Conservation (phyloP, 2,329 filamentous ascomycete species). For the Pseudogymnoascus sp. region DNA sequence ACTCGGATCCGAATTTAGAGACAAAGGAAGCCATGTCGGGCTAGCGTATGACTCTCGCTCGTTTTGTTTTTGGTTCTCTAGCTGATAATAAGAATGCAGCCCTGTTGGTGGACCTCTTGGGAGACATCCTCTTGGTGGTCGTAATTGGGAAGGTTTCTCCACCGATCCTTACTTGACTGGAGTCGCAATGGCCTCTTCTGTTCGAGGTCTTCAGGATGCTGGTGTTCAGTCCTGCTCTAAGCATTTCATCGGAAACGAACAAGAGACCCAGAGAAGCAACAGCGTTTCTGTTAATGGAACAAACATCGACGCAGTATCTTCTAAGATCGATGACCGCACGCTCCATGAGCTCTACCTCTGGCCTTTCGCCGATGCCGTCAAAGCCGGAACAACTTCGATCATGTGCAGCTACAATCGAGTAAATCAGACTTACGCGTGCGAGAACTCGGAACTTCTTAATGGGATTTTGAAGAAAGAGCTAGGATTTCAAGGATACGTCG, state of each 20-base stretch:
- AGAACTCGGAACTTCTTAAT: conserved; percentile 39
- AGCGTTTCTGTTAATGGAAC: conserved; percentile 27
- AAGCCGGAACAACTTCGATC: conserved; percentile 65
- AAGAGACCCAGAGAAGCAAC: conserved; percentile 40
- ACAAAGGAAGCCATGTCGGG: conserved; percentile 66
- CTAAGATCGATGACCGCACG: conserved; percentile 47
- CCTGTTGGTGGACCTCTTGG: conserved; percentile 52
- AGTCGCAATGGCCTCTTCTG: conserved; percentile 54
- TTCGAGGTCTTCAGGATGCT: conserved; percentile 61
- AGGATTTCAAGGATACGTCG: conserved; percentile 42
- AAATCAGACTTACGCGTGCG: conserved; percentile 41
- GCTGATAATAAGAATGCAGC: conserved; percentile 19
- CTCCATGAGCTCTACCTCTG: conserved; percentile 50
- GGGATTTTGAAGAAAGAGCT: conserved; percentile 43
- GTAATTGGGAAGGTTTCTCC: conserved; percentile 55
- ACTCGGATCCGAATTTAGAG: conserved; percentile 64
- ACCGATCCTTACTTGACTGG: conserved; percentile 64
- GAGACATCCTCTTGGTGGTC: conserved; percentile 54
- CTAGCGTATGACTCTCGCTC: conserved; percentile 41
- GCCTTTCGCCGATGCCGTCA: conserved; percentile 47
- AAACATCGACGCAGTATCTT: conserved; percentile 19
- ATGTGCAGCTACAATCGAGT: conserved; percentile 71
- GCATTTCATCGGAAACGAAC: conserved; percentile 29
- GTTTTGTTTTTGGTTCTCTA: not conserved
- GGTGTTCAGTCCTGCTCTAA: conserved; percentile 61